Conservation (phyloP, 441 rosid genomes). For the Brassica balearica region DNA sequence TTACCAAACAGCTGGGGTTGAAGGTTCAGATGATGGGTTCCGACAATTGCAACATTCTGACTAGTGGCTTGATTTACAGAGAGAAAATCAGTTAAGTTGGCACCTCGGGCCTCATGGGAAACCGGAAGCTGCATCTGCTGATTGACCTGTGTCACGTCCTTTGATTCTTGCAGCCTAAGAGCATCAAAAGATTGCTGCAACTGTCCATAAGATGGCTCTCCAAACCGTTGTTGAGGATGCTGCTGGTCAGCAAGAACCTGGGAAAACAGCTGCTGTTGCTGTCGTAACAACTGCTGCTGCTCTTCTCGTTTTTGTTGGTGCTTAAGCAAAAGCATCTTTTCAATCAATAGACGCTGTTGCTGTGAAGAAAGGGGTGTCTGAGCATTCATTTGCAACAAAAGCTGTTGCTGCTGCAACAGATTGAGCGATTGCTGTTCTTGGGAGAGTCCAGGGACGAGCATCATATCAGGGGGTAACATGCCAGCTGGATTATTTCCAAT, state of each 20-base stretch:
- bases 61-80: slow-evolving; percentile 50
- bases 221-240: slow-evolving; percentile 67
- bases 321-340: slow-evolving; percentile 75
- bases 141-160: slow-evolving; percentile 62
- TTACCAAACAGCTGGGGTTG: slow-evolving; percentile 67
- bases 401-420: slow-evolving; percentile 81
- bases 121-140: slow-evolving; percentile 57
- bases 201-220: slow-evolving; percentile 68
- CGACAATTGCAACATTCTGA: slow-evolving; percentile 52
- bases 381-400: slow-evolving; percentile 72
- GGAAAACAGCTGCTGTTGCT: slow-evolving; percentile 77
- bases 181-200: slow-evolving; percentile 65
- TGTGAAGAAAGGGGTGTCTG: slow-evolving; percentile 70
- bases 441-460: slow-evolving; percentile 58
- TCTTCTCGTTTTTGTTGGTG: slow-evolving; percentile 87
- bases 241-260: slow-evolving; percentile 78
- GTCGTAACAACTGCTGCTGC: slow-evolving; percentile 83
- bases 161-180: slow-evolving; percentile 56
- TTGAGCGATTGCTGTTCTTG: slow-evolving; percentile 77
- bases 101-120: slow-evolving; percentile 53
- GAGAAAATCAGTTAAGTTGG: slow-evolving; percentile 54
- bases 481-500: slow-evolving; percentile 62
- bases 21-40: slow-evolving; percentile 52
- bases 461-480: slow-evolving; percentile 56
- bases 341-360: slow-evolving; percentile 75